These are phyloP conservation scores for Fistulina hepatica DNA, from an alignment of 1,284 basidiomycete species.

Conservation along the genomic window DNA sequence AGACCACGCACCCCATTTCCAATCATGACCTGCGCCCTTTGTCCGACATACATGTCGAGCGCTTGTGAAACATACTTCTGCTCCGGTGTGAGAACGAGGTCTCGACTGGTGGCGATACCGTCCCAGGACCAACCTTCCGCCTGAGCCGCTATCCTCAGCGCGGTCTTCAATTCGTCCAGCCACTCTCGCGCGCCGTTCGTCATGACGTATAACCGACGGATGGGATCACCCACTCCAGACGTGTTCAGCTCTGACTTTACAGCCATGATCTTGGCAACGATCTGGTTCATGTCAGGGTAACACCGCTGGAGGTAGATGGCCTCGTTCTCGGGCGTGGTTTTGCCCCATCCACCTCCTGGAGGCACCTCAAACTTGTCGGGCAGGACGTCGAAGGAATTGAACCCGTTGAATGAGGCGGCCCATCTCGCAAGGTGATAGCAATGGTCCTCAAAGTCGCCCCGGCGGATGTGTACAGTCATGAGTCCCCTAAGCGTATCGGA, in stretches of 20 bases:
- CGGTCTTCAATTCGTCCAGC: conserved; percentile 33
- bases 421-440: conserved; percentile 30
- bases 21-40: conserved; percentile 38
- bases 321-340: conserved; percentile 20
- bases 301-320: conserved; percentile 27
- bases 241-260: conserved; percentile 21
- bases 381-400: conserved; percentile 32
- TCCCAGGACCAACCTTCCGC: conserved; percentile 26
- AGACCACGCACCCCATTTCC: conserved; percentile 40
- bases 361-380: conserved; percentile 27
- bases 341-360: conserved; percentile 11
- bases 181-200: conserved; percentile 41
- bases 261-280: conserved; percentile 31
- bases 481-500: conserved; percentile 22
- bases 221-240: conserved; percentile 13
- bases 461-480: conserved; percentile 40
- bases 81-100: conserved; percentile 34
- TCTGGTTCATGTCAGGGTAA: conserved; percentile 35
- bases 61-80: conserved; percentile 36
- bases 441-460: conserved; percentile 40
- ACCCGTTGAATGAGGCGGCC: conserved; percentile 30
- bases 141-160: conserved; percentile 26
- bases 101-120: conserved; percentile 33
- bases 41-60: conserved; percentile 42
- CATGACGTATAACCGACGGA: conserved; percentile 37